Evolutionary conservation across 257 asterid species (phyloP).

Genomic region (Solanum lignicaule): DNA sequence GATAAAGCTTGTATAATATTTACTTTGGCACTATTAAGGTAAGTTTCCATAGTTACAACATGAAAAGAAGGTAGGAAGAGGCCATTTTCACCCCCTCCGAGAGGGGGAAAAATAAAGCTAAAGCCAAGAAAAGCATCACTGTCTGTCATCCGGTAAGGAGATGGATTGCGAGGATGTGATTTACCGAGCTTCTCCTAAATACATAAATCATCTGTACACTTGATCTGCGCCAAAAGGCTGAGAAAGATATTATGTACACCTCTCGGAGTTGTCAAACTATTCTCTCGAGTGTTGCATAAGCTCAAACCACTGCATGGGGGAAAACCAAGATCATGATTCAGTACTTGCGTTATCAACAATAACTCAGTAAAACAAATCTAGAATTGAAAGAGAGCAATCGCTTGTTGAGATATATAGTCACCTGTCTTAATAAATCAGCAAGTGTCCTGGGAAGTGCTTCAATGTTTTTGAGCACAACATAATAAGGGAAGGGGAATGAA

Average conservation of each 20-base stretch:
- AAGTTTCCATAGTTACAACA: background rate
- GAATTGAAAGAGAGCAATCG: background rate
- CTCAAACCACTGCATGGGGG: conserved; percentile 75
- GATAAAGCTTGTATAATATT: background rate
- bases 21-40: background rate
- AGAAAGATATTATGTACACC: conserved; percentile 27
- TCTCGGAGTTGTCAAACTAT: background rate
- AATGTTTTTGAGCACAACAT: conserved; percentile 68
- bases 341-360: background rate
- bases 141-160: background rate
- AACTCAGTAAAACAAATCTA: background rate
- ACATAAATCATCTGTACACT: conserved; percentile 13
- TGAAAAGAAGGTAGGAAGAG: background rate
- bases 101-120: background rate
- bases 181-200: background rate
- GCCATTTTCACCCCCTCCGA: background rate
- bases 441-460: conserved; percentile 88
- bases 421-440: conserved; percentile 90
- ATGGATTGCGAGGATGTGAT: background rate
- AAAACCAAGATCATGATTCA: background rate
- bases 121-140: background rate
- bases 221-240: conserved; percentile 48
- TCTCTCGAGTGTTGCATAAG: conserved; percentile 69
- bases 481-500: conserved; percentile 85
- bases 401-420: background rate